phyloP scores from a whole-genome alignment of 1,139 yeast species.

The Arxiozyma telluris region DNA sequence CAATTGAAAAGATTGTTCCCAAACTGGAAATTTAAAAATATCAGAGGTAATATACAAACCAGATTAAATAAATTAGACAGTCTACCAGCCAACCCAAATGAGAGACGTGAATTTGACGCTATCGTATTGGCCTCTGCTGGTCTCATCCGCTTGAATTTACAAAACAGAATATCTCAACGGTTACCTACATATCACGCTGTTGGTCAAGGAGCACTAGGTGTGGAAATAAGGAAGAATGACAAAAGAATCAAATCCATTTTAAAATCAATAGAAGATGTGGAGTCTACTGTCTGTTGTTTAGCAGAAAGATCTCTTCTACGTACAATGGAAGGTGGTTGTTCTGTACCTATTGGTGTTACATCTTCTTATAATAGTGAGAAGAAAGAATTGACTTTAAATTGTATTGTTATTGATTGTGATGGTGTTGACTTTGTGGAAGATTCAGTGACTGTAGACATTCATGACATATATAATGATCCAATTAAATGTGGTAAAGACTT shows the following conservation, averaged over 20 bases:
- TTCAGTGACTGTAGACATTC: slow-evolving; percentile 16
- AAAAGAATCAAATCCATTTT: slow-evolving; percentile 48
- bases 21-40: slow-evolving; percentile 56
- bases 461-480: slow-evolving; percentile 47
- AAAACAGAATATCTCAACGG: slow-evolving; percentile 57
- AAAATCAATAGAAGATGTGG: slow-evolving; percentile 52
- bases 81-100: slow-evolving; percentile 36
- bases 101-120: slow-evolving; percentile 47
- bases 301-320: slow-evolving; percentile 88
- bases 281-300: slow-evolving; percentile 67
- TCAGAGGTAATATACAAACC: slow-evolving; percentile 83
- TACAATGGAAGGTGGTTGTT: slow-evolving; percentile 92
- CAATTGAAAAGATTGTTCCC: slow-evolving; percentile 55
- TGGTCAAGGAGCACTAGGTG: slow-evolving; percentile 95
- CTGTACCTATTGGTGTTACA: slow-evolving; percentile 91
- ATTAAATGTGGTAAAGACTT: slow-evolving; percentile 58
- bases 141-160: slow-evolving; percentile 60
- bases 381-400: slow-evolving; percentile 44
- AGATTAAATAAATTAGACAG: slow-evolving; percentile 62
- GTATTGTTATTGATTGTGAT: slow-evolving; percentile 78
- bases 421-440: slow-evolving; percentile 60
- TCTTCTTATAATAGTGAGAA: slow-evolving; percentile 44
- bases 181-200: slow-evolving; percentile 84
- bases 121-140: slow-evolving; percentile 92
- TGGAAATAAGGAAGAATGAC: slow-evolving; percentile 76